A percentile compares a stretch with the other conserved stretches of the same genome.
Conservation (phyloP, 129 eudicot species). For the Flaveria bidentis region DNA sequence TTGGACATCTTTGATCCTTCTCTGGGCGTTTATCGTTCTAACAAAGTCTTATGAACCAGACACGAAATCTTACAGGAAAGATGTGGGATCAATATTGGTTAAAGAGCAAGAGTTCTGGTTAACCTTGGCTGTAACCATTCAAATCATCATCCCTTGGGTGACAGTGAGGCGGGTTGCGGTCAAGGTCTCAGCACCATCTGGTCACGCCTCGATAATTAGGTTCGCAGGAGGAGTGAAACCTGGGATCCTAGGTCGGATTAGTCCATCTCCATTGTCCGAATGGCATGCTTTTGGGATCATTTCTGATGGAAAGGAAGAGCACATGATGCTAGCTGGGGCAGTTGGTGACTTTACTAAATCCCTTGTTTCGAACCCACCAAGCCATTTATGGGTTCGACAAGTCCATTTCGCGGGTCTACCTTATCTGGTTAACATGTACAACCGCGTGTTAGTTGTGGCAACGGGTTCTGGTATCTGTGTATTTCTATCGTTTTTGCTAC, state of each 20-base stretch:
- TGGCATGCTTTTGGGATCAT: conserved; percentile 86
- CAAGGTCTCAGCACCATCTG: conserved; percentile 54
- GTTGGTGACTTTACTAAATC: conserved; percentile 79
- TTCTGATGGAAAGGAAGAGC: conserved; percentile 59
- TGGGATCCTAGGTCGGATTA: conserved; percentile 69
- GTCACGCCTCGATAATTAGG: conserved; percentile 71
- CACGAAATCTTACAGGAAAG: conserved; percentile 43
- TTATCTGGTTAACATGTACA: conserved; percentile 70
- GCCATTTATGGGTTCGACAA: conserved; percentile 68
- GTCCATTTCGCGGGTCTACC: conserved; percentile 78
- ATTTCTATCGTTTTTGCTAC: conserved; percentile 63
- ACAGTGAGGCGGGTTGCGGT: conserved; percentile 64
- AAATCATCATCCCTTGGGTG: conserved; percentile 64
- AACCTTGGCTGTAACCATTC: conserved; percentile 46
- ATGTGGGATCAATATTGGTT: conserved; percentile 36
- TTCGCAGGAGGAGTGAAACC: conserved; percentile 70
- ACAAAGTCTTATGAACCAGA: conserved; percentile 47
- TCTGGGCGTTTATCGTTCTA: conserved; percentile 61
- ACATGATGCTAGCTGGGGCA: conserved; percentile 87
- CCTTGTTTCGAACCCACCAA: conserved; percentile 60
- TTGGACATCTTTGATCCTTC: conserved; percentile 55
- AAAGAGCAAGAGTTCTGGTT: conserved; percentile 65
- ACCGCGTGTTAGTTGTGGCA: conserved; percentile 63
- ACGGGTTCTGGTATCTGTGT: conserved; percentile 83
- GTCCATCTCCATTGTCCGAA: conserved; percentile 76